Base-by-base conservation (phyloP, 1,139 yeast genomes). In the Debaryomyces fabryi region DNA sequence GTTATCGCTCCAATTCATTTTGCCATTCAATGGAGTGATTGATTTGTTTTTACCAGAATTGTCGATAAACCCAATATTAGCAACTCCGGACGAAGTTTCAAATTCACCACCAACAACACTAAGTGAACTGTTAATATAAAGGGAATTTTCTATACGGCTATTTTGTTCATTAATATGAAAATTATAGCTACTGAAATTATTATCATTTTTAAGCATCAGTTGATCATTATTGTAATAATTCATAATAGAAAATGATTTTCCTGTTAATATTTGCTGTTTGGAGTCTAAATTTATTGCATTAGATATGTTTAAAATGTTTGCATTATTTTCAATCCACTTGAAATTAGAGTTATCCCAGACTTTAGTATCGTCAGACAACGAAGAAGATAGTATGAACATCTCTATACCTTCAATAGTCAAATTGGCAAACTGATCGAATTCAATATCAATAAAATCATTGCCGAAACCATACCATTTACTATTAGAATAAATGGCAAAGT, bases 101-200 rank as follows among this genome's bases (percentile, higher is more conserved):
- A 76, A 75, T n/a, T 58, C 55, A 5, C 81, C 81, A 13, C 87
- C 91, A 42, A 86, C 58, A 1, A 81, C 76, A 45, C 85, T 71
- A 4, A 78, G 53, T 0, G 82, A 61, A 18, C 68, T 68, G 58
- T 85, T 85, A 37, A 86, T 70, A 46, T 66, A 71, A 50, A 58
- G 71, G 0, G 79, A 68, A 4, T 59, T 51, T 12, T 61, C 49
- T 18, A 86, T 81, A 1, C 65, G 62, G 23, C 85, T 86, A 12
- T 45, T 42, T 6, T 50, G 49, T n/a, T 49, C 51, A 7, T 55
- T 42, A 8, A 71, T 53, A 20, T 59, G 53, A 39, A 72, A 56
- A 32, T 65, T 58, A 48, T 58, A 72, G 5, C 54, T 50, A 6
- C 58, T 52, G 40, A 74, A 63, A 15, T 57, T 58, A 10, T 58